These are phyloP conservation scores for Nitzschia palea DNA, from an alignment of 108 stramenopile species.

Conservation along the genomic window DNA sequence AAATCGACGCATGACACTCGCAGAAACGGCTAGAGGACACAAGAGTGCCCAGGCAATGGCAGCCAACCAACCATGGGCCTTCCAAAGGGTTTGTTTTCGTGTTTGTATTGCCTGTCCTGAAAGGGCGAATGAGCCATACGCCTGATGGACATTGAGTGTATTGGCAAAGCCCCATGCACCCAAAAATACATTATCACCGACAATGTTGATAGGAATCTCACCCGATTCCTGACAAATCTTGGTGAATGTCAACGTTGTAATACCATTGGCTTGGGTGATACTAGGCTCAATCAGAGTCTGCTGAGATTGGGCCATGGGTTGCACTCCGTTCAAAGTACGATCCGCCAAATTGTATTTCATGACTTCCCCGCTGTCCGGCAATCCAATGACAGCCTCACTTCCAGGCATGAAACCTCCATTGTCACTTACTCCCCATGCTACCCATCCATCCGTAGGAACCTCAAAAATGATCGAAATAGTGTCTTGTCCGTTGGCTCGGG, in stretches of 20 bases:
- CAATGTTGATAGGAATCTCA: constrained; percentile 42
- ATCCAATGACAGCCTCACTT: constrained; percentile 55
- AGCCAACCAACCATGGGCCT: constrained; percentile 61
- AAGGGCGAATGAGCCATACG: constrained; percentile 20
- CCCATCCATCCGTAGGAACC: constrained; percentile 35
- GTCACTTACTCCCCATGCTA: constrained; percentile 37
- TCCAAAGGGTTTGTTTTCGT: constrained; percentile 42
- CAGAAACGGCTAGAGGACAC: constrained; percentile 57
- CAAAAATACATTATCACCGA: constrained; percentile 44
- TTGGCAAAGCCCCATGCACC: constrained; percentile 44
- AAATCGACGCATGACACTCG: constrained; percentile 45
- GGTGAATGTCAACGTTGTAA: constrained; percentile 60
- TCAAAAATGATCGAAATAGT: constrained; percentile 31
- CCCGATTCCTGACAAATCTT: constrained; percentile 55
- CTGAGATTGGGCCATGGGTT: constrained; percentile 19
- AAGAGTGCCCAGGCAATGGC: constrained; percentile 69
- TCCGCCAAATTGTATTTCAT: constrained; percentile 51
- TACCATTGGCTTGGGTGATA: constrained; percentile 36
- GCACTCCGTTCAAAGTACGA: constrained; percentile 25
- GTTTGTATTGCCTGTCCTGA: constrained; percentile 10
- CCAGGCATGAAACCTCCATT: constrained; percentile 44
- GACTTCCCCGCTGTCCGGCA: constrained; percentile 39
- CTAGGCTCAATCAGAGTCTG: constrained; percentile 60
- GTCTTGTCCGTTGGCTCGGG: constrained; percentile 18
- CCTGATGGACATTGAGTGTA: constrained; percentile 37